Conservation (phyloP, 2,329 filamentous ascomycete genomes). For the Sclerotinia glacialis region DNA sequence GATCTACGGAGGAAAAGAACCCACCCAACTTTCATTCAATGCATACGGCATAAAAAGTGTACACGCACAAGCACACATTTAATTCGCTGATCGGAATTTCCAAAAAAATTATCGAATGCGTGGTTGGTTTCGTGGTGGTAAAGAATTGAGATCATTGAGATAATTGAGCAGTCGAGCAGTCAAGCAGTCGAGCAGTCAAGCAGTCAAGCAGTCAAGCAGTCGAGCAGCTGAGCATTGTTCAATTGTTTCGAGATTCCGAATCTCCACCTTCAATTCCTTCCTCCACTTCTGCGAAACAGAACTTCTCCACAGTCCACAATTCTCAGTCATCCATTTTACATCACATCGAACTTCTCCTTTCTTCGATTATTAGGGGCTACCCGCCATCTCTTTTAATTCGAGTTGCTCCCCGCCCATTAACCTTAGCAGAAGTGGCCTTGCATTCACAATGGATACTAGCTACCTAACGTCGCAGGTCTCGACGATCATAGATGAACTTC, state of each 20-base stretch:
- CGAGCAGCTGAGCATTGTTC: conserved; percentile 7
- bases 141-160: background rate
- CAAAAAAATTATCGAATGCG: background rate
- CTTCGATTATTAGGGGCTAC: conserved; percentile 11
- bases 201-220: background rate
- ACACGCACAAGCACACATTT: background rate
- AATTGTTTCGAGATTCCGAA: conserved; percentile 7
- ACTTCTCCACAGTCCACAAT: conserved; percentile 15
- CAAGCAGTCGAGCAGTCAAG: no score
- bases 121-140: background rate
- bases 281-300: conserved; percentile 10
- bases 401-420: conserved; percentile 1
- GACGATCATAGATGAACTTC: conserved; percentile 86
- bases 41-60: conserved; percentile 7
- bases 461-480: conserved; percentile 95
- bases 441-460: conserved; percentile 72
- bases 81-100: background rate
- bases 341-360: conserved; percentile 16
- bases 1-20: background rate
- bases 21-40: conserved; percentile 11
- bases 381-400: conserved; percentile 7
- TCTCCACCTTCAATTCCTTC: conserved; percentile 8
- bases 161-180: no score
- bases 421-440: conserved; percentile 11
- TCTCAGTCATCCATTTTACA: conserved; percentile 11